phyloP scores from a whole-genome alignment of 2,329 filamentous ascomycete genomes.

The Thelonectria olida region DNA sequence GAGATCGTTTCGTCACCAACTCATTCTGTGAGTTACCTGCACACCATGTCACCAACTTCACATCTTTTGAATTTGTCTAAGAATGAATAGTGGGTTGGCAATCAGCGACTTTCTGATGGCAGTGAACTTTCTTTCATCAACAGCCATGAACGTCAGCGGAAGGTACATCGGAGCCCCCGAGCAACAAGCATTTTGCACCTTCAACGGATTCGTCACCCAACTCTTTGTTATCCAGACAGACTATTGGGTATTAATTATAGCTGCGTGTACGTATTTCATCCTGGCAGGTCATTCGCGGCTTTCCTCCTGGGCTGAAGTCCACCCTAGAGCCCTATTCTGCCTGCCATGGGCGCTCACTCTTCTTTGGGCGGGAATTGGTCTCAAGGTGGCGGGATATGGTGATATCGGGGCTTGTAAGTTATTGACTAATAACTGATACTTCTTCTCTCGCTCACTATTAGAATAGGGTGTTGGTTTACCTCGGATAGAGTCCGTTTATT shows the following conservation, averaged over 20 bases:
- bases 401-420: constrained; percentile 16
- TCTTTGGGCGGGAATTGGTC: constrained; percentile 12
- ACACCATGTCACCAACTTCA: not conserved
- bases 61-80: not conserved
- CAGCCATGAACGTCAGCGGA: constrained; percentile 5
- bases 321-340: not conserved
- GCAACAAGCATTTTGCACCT: constrained; percentile 6
- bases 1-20: constrained; percentile 17
- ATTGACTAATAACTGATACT: no score
- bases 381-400: constrained; percentile 7
- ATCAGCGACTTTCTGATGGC: constrained; percentile 19
- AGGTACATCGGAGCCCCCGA: constrained; percentile 8
- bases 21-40: constrained; percentile 19
- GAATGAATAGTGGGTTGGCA: constrained; percentile 4
- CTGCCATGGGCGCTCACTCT: constrained; percentile 8
- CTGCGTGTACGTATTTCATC: constrained; percentile 14
- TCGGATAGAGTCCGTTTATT: constrained; percentile 16
- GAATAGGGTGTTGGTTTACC: constrained; percentile 18
- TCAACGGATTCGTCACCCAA: constrained; percentile 18
- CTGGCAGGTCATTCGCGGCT: constrained; percentile 7
- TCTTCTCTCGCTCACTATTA: not conserved
- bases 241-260: constrained; percentile 16
- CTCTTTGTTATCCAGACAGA: constrained; percentile 17
- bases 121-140: constrained; percentile 14
- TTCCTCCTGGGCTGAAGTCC: constrained; percentile 5